Evolutionary conservation across 345 rosid species (phyloP).

Genomic region (Corchorus olitorius): DNA sequence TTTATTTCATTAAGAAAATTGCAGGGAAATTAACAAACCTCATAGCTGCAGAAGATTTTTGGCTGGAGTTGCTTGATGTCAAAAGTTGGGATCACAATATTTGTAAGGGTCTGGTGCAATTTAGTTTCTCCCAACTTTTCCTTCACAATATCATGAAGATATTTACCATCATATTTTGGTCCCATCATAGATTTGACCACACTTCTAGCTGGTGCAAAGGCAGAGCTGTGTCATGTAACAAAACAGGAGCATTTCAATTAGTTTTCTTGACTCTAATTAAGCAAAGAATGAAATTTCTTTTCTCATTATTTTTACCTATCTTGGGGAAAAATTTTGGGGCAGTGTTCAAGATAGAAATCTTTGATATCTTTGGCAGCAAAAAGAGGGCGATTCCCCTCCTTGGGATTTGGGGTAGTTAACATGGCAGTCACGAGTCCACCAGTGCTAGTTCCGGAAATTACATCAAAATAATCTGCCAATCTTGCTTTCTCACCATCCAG

Average conservation of each 20-base stretch:
- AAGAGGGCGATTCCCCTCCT: neutral
- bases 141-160: slow-evolving; percentile 34
- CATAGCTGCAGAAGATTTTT: slow-evolving; percentile 41
- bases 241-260: neutral
- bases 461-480: slow-evolving; percentile 69
- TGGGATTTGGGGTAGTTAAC: slow-evolving; percentile 49
- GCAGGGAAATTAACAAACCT: slow-evolving; percentile 21
- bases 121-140: slow-evolving; percentile 39
- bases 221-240: neutral
- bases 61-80: slow-evolving; percentile 52
- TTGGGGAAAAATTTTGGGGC: slow-evolving; percentile 49
- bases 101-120: slow-evolving; percentile 39
- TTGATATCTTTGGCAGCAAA: slow-evolving; percentile 20
- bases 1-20: no score
- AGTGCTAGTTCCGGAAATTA: slow-evolving; percentile 61
- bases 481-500: slow-evolving; percentile 66
- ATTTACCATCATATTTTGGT: slow-evolving; percentile 50
- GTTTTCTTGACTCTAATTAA: no score
- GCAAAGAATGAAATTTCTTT: no score
- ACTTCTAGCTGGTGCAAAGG: neutral
- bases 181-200: slow-evolving; percentile 34
- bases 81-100: slow-evolving; percentile 54
- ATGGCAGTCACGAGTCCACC: slow-evolving; percentile 74
- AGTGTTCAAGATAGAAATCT: slow-evolving; percentile 38
- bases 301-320: slow-evolving; percentile 17